phyloP scores from a whole-genome alignment of 768 basidiomycete genomes.

The Tremella fuciformis region DNA sequence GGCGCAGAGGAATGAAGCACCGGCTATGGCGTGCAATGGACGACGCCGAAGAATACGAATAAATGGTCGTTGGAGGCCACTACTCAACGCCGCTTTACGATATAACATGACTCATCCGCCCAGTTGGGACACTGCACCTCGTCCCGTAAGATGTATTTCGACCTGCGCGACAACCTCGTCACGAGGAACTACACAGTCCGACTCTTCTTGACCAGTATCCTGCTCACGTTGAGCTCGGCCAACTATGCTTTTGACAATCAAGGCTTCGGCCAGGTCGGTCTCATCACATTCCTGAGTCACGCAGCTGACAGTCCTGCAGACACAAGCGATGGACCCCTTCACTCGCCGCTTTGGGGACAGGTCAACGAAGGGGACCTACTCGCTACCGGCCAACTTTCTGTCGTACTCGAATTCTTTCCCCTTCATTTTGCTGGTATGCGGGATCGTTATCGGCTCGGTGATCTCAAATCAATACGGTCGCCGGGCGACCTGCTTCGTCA shows the following conservation, averaged over 20 bases:
- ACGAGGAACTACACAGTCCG: constrained; percentile 4
- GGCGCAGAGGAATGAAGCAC: too few species aligned
- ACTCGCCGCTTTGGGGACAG: constrained; percentile 3
- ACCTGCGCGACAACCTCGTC: constrained; percentile 3
- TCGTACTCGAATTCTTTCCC: background rate
- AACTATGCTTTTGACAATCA: constrained; percentile 11
- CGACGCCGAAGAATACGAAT: too few species aligned
- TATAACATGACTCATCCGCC: too few species aligned
- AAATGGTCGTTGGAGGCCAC: too few species aligned
- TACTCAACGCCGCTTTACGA: too few species aligned
- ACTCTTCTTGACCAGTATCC: constrained; percentile 3
- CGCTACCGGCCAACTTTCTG: constrained; percentile 3
- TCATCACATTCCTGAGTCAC: background rate
- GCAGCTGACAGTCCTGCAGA: background rate
- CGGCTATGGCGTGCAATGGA: too few species aligned
- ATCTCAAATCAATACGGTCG: constrained; percentile 9
- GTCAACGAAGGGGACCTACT: background rate
- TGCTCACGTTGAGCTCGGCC: constrained; percentile 8
- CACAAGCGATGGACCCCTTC: constrained; percentile 9
- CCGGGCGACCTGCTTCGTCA: constrained; percentile 9
- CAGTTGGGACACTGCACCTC: too few species aligned
- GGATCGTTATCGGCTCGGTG: background rate
- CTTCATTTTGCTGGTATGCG: background rate
- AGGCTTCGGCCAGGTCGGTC: constrained; percentile 3
- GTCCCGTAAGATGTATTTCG: too few species aligned